Evolutionary conservation across 306 rosid species (phyloP), one percentile per base, ranked within the genome.

Genomic region (Prosopis cineraria): DNA sequence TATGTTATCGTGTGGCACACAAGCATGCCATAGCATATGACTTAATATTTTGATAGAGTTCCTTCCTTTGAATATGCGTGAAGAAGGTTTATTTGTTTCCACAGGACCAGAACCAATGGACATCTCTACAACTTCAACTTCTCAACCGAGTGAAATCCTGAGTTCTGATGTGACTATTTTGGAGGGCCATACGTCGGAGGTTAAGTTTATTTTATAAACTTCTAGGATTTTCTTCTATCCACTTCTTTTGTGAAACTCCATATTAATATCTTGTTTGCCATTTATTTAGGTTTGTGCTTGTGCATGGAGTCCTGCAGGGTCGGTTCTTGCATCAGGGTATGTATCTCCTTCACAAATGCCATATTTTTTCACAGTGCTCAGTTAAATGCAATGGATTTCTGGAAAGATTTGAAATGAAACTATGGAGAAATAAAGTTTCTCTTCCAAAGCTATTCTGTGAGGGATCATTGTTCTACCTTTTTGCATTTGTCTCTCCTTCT

Each of bases 131-230:
- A 60, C 90, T 69, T 79, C 89, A 69, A 81, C 90, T 25, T 84
- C 93, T 41, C 94, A 86, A 78, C 83, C 84, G 45, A 84, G 84
- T 78, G 89, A 95, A 89, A 88, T 95, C 70, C 89, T 92, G 36
- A 77, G 89, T 85, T 89, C 96, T 74, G 97, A 91, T 79, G 97
- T 91, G 81, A 91, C 84, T 62, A 86, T 95, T 78, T 85, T 95
- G 87, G 97, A 93, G 89, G 99, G 99, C 45, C 99, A 95, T 90
- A 79, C 97, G 43, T 87, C 91, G 53, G 99, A 92, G 99, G 99
- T 92, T 81, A 83, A 72, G 70, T 68, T 79, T 86, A 82, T 79
- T 41, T 52, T 68, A 43, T 24, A 58, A 13, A 20, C 39, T 6
- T 53, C 25, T 34, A 39, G 65, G 63, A 10, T 68, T 70, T 31